These are phyloP conservation scores for Tagetes erecta DNA, from an alignment of 129 eudicot genomes.

Conservation along the genomic window DNA sequence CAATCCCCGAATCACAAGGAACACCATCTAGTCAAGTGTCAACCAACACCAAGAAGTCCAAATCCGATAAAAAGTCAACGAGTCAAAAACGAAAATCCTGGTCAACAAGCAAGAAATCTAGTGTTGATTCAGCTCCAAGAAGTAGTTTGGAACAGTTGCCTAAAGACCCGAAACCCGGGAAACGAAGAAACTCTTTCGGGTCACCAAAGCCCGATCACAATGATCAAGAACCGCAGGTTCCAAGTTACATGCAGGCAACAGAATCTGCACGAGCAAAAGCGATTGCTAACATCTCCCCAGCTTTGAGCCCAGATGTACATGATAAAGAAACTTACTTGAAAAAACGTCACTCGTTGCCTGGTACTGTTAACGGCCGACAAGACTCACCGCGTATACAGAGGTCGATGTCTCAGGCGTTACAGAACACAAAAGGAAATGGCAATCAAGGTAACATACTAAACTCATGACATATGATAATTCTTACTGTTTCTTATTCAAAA, in stretches of 20 bases:
- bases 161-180: slow-evolving; percentile 64
- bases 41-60: slow-evolving; percentile 52
- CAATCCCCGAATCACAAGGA: slow-evolving; percentile 64
- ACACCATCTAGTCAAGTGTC: slow-evolving; percentile 81
- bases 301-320: slow-evolving; percentile 82
- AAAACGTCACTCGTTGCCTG: slow-evolving; percentile 87
- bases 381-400: slow-evolving; percentile 83
- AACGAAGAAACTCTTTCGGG: slow-evolving; percentile 73
- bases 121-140: slow-evolving; percentile 40
- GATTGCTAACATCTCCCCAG: slow-evolving; percentile 64
- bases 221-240: slow-evolving; percentile 67
- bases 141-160: slow-evolving; percentile 62
- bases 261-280: slow-evolving; percentile 91
- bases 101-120: slow-evolving; percentile 55
- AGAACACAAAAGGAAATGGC: slow-evolving; percentile 62
- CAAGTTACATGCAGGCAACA: slow-evolving; percentile 98
- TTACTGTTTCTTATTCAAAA: neutral
- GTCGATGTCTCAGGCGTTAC: slow-evolving; percentile 68
- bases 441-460: slow-evolving; percentile 49
- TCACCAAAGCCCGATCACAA: slow-evolving; percentile 55
- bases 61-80: slow-evolving; percentile 42
- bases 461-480: neutral
- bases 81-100: slow-evolving; percentile 56
- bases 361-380: slow-evolving; percentile 57
- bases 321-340: slow-evolving; percentile 62